Evolutionary conservation across 2,329 filamentous ascomycete genomes (phyloP), one percentile per base, ranked within the genome.

Genomic region (Trichoderma atrobrunneum): DNA sequence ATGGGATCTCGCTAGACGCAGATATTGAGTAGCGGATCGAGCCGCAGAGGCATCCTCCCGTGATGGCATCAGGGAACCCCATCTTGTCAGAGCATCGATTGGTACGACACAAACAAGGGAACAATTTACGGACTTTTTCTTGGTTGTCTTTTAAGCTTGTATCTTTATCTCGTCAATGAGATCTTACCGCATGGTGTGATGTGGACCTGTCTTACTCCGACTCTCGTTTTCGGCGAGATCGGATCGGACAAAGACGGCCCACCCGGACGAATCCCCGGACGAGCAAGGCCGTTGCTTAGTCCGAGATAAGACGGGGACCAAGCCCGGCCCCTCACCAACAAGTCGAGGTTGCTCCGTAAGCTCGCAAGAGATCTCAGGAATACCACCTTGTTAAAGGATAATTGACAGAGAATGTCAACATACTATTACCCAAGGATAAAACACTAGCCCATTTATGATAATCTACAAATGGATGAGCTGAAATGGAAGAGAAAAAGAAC

Each of bases 21-120:
- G 56, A 69, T 51, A 69, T 61, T 10, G 66, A 69, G 66, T 69
- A 69, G 7, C 36, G 56, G 21, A 69, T 51, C 26, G 56, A 69
- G 24, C 66, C 66, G 8, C 66, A 69, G 14, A 69, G 66, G n/a
- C 66, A 69, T 61, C 66, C 66, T 51, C 66, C 66, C n/a, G 66
- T 69, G 14, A 69, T 69, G 14, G 28, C 39, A 18, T 59, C 30
- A 7, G 66, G 66, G 14, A 69, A 69, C 10, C 26, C 4, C 66
- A 69, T 69, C 5, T 24, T 8, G 16, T 18, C 54, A 68, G 3
- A 59, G 16, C 3, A 16, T 18, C 10, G 3, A 12, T 8, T 21
- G 21, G 11, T 54, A 54, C n/a, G 30, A 39, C 18, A 16, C 18
- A 68, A 21, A 11, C n/a, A 24, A 7, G 10, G 2, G 18, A 48